Conservation (phyloP, 1,284 basidiomycete species). For the Apiotrichum porosum region DNA sequence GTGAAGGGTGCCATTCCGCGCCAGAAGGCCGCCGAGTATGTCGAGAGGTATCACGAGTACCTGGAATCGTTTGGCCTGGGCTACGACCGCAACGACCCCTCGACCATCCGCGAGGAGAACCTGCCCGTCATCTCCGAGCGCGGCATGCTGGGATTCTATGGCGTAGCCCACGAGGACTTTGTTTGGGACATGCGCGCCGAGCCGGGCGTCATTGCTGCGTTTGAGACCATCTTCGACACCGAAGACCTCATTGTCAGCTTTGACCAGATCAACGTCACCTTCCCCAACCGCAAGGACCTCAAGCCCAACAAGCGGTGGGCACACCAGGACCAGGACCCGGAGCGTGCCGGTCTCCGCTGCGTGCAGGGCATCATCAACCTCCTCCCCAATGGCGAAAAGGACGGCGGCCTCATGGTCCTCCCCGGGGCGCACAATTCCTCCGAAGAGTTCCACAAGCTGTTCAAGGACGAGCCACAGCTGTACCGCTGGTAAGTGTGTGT, state of each 20-base stretch:
- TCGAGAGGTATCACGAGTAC: conserved; percentile 34
- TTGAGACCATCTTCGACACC: conserved; percentile 47
- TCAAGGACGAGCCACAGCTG: no score
- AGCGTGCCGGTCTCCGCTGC: conserved; percentile 43
- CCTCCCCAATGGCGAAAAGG: conserved; percentile 44
- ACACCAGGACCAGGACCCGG: conserved; percentile 47
- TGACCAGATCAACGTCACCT: conserved; percentile 43
- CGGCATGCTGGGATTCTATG: no score
- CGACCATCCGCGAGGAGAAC: no score
- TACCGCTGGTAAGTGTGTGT: no score
- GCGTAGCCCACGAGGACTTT: conserved; percentile 45
- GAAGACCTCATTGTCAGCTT: conserved; percentile 46
- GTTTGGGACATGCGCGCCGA: conserved; percentile 48
- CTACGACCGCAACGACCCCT: conserved; percentile 40
- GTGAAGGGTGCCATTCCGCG: conserved; percentile 34
- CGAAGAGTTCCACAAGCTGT: conserved; percentile 47
- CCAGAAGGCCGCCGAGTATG: conserved; percentile 32
- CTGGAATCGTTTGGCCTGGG: conserved; percentile 39
- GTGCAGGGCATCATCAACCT: conserved; percentile 50
- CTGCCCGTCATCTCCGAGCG: no score
- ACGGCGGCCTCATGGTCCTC: conserved; percentile 50
- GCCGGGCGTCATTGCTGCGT: conserved; percentile 38
- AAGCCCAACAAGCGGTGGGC: no score
- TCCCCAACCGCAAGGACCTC: no score
- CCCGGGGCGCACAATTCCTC: no score